phyloP scores from a whole-genome alignment of 108 stramenopile genomes.

The Pelagomonas calceolata region DNA sequence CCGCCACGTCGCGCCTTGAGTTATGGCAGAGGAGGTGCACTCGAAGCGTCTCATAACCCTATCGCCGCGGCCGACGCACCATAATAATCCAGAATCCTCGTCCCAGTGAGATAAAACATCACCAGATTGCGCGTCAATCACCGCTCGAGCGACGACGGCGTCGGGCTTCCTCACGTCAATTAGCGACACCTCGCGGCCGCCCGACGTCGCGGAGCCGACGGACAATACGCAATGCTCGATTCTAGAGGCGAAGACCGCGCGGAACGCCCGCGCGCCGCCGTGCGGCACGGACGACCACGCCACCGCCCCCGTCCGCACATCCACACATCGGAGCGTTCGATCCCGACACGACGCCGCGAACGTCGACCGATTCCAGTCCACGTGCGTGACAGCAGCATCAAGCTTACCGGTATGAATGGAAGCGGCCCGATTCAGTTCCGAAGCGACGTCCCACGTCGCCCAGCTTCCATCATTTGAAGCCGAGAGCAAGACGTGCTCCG shows the following conservation, averaged over 20 bases:
- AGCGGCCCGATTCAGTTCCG: no score
- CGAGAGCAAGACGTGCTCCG: neutral
- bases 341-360: neutral
- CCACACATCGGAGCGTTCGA: neutral
- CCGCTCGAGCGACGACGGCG: neutral
- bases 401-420: no score
- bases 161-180: neutral
- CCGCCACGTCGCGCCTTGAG: neutral
- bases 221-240: neutral
- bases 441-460: no score
- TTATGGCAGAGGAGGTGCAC: neutral
- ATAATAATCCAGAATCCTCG: neutral
- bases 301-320: neutral
- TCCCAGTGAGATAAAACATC: neutral
- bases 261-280: neutral
- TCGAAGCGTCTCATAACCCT: neutral
- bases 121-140: neutral
- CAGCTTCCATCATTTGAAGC: no score
- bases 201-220: neutral
- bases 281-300: neutral
- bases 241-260: neutral
- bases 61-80: neutral
- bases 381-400: no score
- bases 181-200: neutral
- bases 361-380: neutral